Percentiles rank a stretch among this genome's conserved stretches.
phyloP scores from a whole-genome alignment of 2,329 filamentous ascomycete genomes.

The Talaromyces sp. region DNA sequence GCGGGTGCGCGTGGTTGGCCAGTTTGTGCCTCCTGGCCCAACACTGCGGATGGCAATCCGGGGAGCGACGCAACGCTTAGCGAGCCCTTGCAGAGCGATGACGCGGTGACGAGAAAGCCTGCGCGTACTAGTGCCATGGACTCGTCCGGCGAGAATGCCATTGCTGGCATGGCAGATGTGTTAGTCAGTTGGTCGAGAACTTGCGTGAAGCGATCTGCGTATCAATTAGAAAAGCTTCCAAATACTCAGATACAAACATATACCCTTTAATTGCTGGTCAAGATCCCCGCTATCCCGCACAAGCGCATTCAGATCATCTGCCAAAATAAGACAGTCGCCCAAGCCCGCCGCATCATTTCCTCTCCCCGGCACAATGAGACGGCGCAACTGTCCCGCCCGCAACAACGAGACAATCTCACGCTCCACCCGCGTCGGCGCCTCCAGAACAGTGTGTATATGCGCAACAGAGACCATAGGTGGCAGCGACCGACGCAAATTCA shows the following conservation, averaged over 20 bases:
- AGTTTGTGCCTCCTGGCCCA: slow-evolving; percentile 7
- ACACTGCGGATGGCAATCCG: slow-evolving; percentile 18
- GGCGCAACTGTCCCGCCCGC: slow-evolving; percentile 46
- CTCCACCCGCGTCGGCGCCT: slow-evolving; percentile 53
- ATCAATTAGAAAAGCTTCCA: not conserved
- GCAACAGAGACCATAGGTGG: slow-evolving; percentile 55
- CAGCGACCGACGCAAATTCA: slow-evolving; percentile 50
- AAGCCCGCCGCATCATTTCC: slow-evolving; percentile 51
- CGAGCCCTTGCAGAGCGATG: slow-evolving; percentile 32
- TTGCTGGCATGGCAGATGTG: slow-evolving; percentile 40
- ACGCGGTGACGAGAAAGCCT: slow-evolving; percentile 51
- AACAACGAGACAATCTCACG: slow-evolving; percentile 52
- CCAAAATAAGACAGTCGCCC: slow-evolving; percentile 53
- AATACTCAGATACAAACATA: not conserved
- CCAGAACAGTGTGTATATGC: slow-evolving; percentile 54
- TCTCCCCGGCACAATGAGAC: slow-evolving; percentile 51
- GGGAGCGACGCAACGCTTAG: slow-evolving; percentile 38
- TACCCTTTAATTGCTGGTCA: slow-evolving; percentile 30
- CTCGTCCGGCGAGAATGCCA: slow-evolving; percentile 42
- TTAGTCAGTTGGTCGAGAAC: slow-evolving; percentile 43
- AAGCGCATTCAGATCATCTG: slow-evolving; percentile 46
- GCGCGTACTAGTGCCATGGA: slow-evolving; percentile 44
- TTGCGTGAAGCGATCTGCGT: slow-evolving; percentile 44
- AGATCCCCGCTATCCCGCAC: slow-evolving; percentile 31
- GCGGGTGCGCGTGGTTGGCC: slow-evolving; percentile 22